These are phyloP conservation scores for Panicum miliaceum DNA, from an alignment of 176 grass and related monocot genomes.

Conservation along the genomic window DNA sequence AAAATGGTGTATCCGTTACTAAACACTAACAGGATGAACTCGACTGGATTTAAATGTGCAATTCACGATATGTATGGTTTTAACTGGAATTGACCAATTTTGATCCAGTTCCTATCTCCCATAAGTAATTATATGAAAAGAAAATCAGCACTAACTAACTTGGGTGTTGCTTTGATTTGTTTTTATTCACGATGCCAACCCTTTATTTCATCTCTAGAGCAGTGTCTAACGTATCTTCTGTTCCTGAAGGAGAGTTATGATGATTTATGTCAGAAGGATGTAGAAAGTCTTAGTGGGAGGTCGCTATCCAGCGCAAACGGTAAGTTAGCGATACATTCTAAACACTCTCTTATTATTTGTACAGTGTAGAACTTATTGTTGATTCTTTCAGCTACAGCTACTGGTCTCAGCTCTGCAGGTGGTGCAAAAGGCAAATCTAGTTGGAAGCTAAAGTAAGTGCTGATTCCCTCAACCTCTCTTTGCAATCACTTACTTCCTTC, in stretches of 20 bases:
- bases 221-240: neutral
- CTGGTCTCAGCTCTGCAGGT: conserved; percentile 4
- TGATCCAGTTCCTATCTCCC: neutral
- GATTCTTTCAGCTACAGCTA: conserved; percentile 3
- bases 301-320: conserved; percentile 42
- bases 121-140: neutral
- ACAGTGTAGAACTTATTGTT: neutral
- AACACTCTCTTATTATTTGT: conserved; percentile 7
- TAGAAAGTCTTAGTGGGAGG: conserved; percentile 48
- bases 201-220: conserved; percentile 6
- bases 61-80: neutral
- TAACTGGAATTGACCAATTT: neutral
- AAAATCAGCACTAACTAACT: neutral
- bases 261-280: conserved; percentile 53
- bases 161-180: neutral
- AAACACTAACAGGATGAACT: neutral
- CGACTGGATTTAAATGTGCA: neutral
- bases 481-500: conserved; percentile 6
- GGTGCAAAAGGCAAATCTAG: conserved; percentile 49
- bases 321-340: conserved; percentile 33
- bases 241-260: conserved; percentile 40
- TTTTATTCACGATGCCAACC: neutral
- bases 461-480: neutral
- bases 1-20: neutral
- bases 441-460: conserved; percentile 72